Evolutionary conservation across 78 protist genomes (phyloP).

Genomic region (Dictyostelium discoideum): DNA sequence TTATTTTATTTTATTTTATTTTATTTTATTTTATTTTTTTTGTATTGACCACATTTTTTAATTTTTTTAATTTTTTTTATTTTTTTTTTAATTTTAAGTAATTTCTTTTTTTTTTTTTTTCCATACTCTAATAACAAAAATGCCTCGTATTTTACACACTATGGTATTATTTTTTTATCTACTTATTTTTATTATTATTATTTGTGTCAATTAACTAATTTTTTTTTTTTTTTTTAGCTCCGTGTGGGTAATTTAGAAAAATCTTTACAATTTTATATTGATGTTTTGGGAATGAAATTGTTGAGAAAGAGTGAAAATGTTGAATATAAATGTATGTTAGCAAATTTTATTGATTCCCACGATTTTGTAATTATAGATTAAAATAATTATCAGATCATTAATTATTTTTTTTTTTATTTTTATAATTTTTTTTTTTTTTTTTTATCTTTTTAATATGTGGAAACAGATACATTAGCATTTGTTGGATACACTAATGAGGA

Average conservation of each 20-base stretch:
- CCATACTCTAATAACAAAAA: neutral
- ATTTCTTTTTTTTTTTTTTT: neutral
- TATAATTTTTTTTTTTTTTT: neutral
- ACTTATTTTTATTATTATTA: neutral
- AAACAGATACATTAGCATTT: conserved; percentile 35
- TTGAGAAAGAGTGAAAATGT: conserved; percentile 39
- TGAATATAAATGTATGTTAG: conserved; percentile 27
- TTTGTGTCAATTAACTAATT: neutral
- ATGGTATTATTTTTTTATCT: neutral
- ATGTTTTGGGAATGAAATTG: conserved; percentile 63
- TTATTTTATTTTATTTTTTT: too few species aligned
- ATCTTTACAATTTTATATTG: conserved; percentile 58
- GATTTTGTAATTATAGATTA: too few species aligned
- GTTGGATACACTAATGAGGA: conserved; percentile 15
- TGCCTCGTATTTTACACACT: conserved; percentile 20
- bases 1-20: too few species aligned
- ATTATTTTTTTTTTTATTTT: too few species aligned
- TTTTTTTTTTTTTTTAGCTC: neutral
- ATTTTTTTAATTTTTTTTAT: too few species aligned
- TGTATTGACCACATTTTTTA: too few species aligned
- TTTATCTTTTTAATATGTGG: neutral
- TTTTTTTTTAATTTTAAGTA: too few species aligned
- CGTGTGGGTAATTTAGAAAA: conserved; percentile 55
- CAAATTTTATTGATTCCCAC: too few species aligned
- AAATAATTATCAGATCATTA: too few species aligned